A percentile compares a stretch with the other conserved stretches of the same genome.
Evolutionary conservation across 2,329 filamentous ascomycete species (phyloP).

Genomic region (Stemphylium lycopersici): DNA sequence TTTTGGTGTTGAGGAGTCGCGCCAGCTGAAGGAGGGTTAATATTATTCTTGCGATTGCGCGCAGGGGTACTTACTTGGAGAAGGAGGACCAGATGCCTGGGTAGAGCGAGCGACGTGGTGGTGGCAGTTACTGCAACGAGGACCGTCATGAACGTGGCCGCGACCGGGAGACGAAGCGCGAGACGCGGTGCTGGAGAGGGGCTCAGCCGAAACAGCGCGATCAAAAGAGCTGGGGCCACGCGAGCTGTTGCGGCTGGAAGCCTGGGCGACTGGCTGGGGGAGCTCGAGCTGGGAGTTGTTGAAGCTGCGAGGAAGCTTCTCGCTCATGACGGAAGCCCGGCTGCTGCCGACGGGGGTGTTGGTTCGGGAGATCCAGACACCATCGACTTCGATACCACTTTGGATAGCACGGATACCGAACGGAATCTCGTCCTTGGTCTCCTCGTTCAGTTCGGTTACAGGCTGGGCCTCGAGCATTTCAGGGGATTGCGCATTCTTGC

Average conservation of each 20-base stretch:
- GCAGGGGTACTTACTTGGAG: constrained; percentile 30
- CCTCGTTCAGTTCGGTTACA: constrained; percentile 55
- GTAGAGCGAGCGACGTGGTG: constrained; percentile 27
- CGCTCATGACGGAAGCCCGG: constrained; percentile 40
- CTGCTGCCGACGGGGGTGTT: constrained; percentile 52
- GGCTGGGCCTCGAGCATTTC: constrained; percentile 70
- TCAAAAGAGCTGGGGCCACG: constrained; percentile 47
- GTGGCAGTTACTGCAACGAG: constrained; percentile 48
- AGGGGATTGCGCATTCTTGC: constrained; percentile 55
- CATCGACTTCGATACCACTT: constrained; percentile 81
- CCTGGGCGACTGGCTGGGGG: constrained; percentile 35
- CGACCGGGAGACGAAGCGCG: constrained; percentile 39
- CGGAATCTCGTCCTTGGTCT: constrained; percentile 71
- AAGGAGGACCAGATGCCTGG: constrained; percentile 26
- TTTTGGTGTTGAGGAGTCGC: constrained; percentile 21
- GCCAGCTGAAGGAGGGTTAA: constrained; percentile 29
- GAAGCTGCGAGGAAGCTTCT: constrained; percentile 38
- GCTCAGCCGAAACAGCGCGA: constrained; percentile 48
- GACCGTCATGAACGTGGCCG: constrained; percentile 29
- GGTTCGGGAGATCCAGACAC: constrained; percentile 65
- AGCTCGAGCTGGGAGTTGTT: constrained; percentile 44
- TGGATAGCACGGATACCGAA: constrained; percentile 88
- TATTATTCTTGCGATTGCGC: background rate
- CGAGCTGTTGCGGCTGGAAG: constrained; percentile 46
- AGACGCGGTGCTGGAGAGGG: constrained; percentile 36